These are phyloP conservation scores for Magnolia officinalis DNA, from an alignment of 164 flowering plant genomes.

Conservation along the genomic window DNA sequence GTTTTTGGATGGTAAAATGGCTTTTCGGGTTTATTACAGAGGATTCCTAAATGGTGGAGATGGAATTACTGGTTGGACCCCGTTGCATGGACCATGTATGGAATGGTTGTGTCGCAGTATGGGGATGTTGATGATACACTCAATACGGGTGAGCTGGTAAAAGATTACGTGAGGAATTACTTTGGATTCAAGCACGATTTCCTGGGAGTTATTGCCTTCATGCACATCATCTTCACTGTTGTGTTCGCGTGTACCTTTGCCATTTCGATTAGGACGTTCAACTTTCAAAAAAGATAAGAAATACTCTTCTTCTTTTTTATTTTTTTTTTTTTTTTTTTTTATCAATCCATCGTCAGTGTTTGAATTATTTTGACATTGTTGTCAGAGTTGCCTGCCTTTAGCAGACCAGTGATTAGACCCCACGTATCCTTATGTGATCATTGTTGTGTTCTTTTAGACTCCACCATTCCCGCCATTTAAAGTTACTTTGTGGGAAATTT, in stretches of 20 bases:
- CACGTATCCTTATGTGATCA: no score
- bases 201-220: constrained; percentile 30
- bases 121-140: constrained; percentile 26
- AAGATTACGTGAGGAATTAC: constrained; percentile 23
- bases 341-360: no score
- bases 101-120: constrained; percentile 16
- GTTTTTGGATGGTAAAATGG: not conserved
- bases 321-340: no score
- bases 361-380: no score
- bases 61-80: constrained; percentile 51
- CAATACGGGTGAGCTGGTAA: constrained; percentile 16
- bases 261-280: constrained; percentile 31
- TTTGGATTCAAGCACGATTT: constrained; percentile 42
- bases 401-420: no score
- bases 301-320: no score
- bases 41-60: constrained; percentile 61
- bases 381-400: no score
- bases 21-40: not conserved
- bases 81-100: constrained; percentile 48
- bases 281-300: constrained; percentile 37
- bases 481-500: no score
- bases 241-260: constrained; percentile 47
- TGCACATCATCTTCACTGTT: constrained; percentile 21
- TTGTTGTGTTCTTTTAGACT: no score
- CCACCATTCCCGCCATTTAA: no score